Conservation (phyloP, 805 yeast genomes). For the Danielia reshetovae region DNA sequence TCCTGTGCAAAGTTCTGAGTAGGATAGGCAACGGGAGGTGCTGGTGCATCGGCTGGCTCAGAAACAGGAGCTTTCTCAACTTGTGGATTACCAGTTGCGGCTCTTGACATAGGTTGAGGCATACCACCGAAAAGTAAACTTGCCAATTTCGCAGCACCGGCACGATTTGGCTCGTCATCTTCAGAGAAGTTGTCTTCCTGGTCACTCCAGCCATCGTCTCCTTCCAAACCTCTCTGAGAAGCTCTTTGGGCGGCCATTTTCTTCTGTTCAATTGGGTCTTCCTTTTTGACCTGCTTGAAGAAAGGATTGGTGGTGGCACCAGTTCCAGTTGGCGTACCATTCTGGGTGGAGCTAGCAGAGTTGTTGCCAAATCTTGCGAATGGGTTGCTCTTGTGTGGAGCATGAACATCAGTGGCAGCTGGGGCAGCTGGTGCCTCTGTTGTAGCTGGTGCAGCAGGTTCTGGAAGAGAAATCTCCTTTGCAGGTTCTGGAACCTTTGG, state of each 20-base stretch:
- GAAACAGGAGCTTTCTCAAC: background rate
- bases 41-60: background rate
- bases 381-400: conserved; percentile 38
- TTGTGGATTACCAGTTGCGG: conserved; percentile 10
- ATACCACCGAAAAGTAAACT: conserved; percentile 50
- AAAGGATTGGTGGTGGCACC: conserved; percentile 48
- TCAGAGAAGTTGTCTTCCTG: conserved; percentile 37
- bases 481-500: background rate
- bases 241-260: conserved; percentile 69
- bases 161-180: conserved; percentile 44
- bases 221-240: conserved; percentile 55
- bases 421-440: conserved; percentile 15
- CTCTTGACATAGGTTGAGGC: conserved; percentile 34
- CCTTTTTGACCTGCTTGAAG: conserved; percentile 43
- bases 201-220: conserved; percentile 47
- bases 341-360: background rate
- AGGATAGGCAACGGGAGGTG: conserved; percentile 1
- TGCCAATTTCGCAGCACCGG: conserved; percentile 56
- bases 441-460: conserved; percentile 5
- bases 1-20: background rate
- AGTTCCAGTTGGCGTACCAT: conserved; percentile 8
- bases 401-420: background rate
- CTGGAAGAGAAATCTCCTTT: conserved; percentile 7
- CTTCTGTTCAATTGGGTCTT: conserved; percentile 44
- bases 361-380: conserved; percentile 33